Base-by-base conservation (phyloP, 441 rosid genomes). In the Geranium incanum region DNA sequence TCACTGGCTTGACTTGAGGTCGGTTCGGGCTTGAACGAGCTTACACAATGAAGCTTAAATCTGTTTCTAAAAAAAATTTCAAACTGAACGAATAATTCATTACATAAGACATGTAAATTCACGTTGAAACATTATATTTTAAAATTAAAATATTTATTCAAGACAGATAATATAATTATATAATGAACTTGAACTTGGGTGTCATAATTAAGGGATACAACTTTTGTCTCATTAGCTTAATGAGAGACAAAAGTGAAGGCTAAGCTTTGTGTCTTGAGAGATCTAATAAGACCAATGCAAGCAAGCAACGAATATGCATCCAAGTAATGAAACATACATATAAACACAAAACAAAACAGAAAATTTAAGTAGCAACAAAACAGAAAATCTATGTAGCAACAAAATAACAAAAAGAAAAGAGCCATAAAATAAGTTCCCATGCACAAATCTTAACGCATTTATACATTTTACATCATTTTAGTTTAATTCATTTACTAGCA, bases 281-380 rank as follows among this genome's bases (percentile, higher is more conserved):
- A 75, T 75, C 79, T 69, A 70, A 75, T 28, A 28, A 28, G 79
- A 71, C 84, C 63, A 67, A 37, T 36, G 64, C 84, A 89, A 91
- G 91, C 75, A 91, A 89, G 43, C 43, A 39, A 39, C 75, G 91
- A 91, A 89, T 91, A 83, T 84, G 77, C 57, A 48, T 9, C 15
- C 3, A 9, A 48, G 3, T 48, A 48, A 1, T 9, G n/a, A 9
- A 12, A 48, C n/a, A 48, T 48, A 7, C 11, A 48, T 48, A 48
- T 39, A 39, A 48, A 48, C 57, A 48, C 33, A 28, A 28, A 28
- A 28, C 33, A 28, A 28, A 28, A 28, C 33, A 12, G 3, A 8
- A 12, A 8, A 9, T 48, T 3, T 4, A 2, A 12, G n/a, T 12
- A 48, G 50, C 50, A 6, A 43, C 4, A 12, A 68, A 28, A 66